These are phyloP conservation scores for Candida freyschussii DNA, from an alignment of 1,139 yeast genomes.

Conservation along the genomic window DNA sequence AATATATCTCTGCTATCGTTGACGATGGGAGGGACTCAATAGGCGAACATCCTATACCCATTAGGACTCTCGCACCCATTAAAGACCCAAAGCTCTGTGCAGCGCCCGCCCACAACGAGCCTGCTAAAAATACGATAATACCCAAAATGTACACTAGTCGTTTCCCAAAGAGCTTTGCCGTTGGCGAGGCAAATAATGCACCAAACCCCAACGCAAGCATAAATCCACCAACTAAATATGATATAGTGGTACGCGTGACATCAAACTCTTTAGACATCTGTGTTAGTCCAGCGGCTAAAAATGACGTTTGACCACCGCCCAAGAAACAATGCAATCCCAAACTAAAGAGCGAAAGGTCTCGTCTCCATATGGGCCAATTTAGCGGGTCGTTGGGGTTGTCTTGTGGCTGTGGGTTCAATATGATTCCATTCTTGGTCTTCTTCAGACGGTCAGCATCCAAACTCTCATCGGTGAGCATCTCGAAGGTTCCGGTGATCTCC, in stretches of 20 bases:
- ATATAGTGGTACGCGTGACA: slow-evolving; percentile 38
- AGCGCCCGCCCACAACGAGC: slow-evolving; percentile 52
- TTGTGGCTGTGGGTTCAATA: slow-evolving; percentile 63
- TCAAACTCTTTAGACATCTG: slow-evolving; percentile 40
- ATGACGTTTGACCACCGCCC: slow-evolving; percentile 61
- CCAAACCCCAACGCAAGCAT: slow-evolving; percentile 60
- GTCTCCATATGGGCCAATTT: slow-evolving; percentile 59
- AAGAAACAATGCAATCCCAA: slow-evolving; percentile 57
- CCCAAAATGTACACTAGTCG: slow-evolving; percentile 50
- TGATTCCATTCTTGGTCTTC: slow-evolving; percentile 47
- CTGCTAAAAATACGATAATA: slow-evolving; percentile 44
- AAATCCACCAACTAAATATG: slow-evolving; percentile 55
- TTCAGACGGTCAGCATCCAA: slow-evolving; percentile 7
- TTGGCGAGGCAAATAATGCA: slow-evolving; percentile 53
- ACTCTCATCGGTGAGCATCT: slow-evolving; percentile 28
- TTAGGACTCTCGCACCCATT: slow-evolving; percentile 53
- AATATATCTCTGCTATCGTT: slow-evolving; percentile 59
- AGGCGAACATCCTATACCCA: slow-evolving; percentile 58
- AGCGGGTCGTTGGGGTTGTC: slow-evolving; percentile 64
- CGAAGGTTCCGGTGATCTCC: slow-evolving; percentile 45
- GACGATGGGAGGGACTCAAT: slow-evolving; percentile 60
- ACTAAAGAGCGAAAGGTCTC: slow-evolving; percentile 48
- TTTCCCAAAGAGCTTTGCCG: slow-evolving; percentile 59
- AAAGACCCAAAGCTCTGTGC: slow-evolving; percentile 45
- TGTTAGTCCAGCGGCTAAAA: slow-evolving; percentile 54